Conservation (phyloP, 1,284 basidiomycete species). For the Cryptococcus depauperatus region DNA sequence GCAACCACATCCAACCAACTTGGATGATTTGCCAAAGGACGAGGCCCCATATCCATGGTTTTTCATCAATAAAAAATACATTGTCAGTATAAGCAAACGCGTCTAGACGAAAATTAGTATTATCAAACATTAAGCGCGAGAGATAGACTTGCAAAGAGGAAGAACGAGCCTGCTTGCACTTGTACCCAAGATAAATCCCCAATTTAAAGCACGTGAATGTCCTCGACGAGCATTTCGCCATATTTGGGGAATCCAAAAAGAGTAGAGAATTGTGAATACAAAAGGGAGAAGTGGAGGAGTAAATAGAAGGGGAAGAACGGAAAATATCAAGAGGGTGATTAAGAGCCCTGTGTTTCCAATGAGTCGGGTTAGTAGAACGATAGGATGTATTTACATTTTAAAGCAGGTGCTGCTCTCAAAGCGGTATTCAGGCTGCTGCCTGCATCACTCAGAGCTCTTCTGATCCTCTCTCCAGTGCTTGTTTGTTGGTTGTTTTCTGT, state of each 20-base stretch:
- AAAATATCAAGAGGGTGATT: conserved; percentile 10
- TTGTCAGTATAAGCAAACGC: conserved; percentile 74
- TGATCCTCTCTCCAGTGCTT: background rate
- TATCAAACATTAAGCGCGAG: background rate
- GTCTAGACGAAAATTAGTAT: conserved; percentile 48
- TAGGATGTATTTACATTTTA: conserved; percentile 51
- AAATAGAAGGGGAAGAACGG: conserved; percentile 60
- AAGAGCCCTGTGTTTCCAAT: conserved; percentile 6
- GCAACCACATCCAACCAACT: conserved; percentile 58
- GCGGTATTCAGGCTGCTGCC: background rate
- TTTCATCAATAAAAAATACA: conserved; percentile 61
- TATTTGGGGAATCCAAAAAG: conserved; percentile 76
- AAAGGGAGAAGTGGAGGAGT: conserved; percentile 62
- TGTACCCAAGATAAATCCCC: conserved; percentile 69
- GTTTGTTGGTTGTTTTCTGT: background rate
- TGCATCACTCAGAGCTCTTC: background rate
- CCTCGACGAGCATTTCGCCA: conserved; percentile 64
- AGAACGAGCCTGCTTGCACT: conserved; percentile 62
- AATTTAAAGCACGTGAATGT: conserved; percentile 58
- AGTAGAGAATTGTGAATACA: conserved; percentile 64
- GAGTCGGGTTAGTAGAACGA: conserved; percentile 23
- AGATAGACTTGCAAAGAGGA: conserved; percentile 58
- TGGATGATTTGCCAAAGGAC: conserved; percentile 59
- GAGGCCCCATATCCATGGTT: conserved; percentile 62
- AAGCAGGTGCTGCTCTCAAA: background rate